Percentiles rank a stretch among this genome's conserved stretches.
These are phyloP conservation scores for Aphanomyces invadans DNA, from an alignment of 352 stramenopile species.

Conservation along the genomic window DNA sequence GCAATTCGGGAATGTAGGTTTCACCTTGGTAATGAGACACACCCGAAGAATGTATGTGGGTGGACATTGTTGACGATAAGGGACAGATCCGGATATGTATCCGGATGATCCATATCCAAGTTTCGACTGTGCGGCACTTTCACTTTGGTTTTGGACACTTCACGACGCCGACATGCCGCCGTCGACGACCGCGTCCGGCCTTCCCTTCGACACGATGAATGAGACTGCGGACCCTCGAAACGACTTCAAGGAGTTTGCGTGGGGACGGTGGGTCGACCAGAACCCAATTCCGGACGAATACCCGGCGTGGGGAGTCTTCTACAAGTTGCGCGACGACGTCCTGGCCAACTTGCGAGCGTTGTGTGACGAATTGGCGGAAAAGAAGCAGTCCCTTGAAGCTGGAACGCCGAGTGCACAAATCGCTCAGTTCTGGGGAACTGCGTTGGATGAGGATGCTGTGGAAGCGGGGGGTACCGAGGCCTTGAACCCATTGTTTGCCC, in stretches of 20 bases:
- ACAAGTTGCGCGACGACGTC: slow-evolving; percentile 41
- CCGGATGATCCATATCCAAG: no score
- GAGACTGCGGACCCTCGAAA: slow-evolving; percentile 40
- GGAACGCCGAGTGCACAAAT: slow-evolving; percentile 40
- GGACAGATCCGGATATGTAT: no score
- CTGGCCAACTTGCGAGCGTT: slow-evolving; percentile 47
- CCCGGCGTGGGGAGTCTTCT: slow-evolving; percentile 55
- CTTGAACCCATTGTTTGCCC: slow-evolving; percentile 29
- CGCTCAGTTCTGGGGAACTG: slow-evolving; percentile 41
- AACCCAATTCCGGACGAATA: slow-evolving; percentile 43
- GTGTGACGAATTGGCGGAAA: slow-evolving; percentile 29
- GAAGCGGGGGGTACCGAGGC: slow-evolving; percentile 32
- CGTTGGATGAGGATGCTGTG: slow-evolving; percentile 49
- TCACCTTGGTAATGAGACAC: no score
- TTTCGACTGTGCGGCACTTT: no score
- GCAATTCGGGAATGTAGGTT: no score
- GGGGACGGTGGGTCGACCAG: slow-evolving; percentile 41
- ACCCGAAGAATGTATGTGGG: no score
- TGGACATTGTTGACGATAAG: no score
- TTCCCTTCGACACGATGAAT: slow-evolving; percentile 35
- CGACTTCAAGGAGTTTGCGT: slow-evolving; percentile 68
- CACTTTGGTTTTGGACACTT: no score
- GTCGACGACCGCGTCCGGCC: neutral
- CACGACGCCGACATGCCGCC: no score
- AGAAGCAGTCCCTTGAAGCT: neutral